Conservation (phyloP, 225 moss, liverwort and hornwort genomes). For the Physcomitrium patens region DNA sequence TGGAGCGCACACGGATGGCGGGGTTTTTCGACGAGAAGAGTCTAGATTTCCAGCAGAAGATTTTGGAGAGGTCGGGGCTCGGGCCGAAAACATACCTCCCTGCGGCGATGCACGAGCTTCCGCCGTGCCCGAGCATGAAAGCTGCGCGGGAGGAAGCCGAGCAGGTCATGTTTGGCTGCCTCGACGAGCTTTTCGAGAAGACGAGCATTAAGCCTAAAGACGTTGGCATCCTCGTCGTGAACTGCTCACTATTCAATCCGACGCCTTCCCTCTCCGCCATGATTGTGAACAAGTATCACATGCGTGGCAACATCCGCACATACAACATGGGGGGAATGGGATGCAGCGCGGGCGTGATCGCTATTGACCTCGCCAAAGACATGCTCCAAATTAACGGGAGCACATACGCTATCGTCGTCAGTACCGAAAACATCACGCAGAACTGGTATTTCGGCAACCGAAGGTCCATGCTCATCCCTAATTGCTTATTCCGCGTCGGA, state of each 20-base stretch:
- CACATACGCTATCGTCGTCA: conserved; percentile 53
- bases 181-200: conserved; percentile 51
- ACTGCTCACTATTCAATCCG: conserved; percentile 62
- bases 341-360: conserved; percentile 57
- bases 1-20: conserved; percentile 56
- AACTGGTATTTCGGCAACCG: conserved; percentile 69
- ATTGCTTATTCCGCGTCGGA: conserved; percentile 56
- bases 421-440: conserved; percentile 61
- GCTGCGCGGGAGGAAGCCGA: conserved; percentile 56
- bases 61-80: conserved; percentile 51
- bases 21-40: conserved; percentile 62
- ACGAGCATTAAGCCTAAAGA: conserved; percentile 58
- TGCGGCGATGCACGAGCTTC: conserved; percentile 54
- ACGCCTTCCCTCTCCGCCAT: conserved; percentile 53
- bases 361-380: conserved; percentile 53
- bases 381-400: conserved; percentile 57
- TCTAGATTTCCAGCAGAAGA: conserved; percentile 54
- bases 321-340: conserved; percentile 63
- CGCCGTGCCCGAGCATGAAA: conserved; percentile 58
- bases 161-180: conserved; percentile 60
- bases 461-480: conserved; percentile 57
- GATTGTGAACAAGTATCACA: conserved; percentile 64
- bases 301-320: conserved; percentile 61
- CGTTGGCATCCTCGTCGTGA: conserved; percentile 52
- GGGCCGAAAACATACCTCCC: conserved; percentile 43